A percentile compares a stretch with the other conserved stretches of the same genome.
phyloP scores from a whole-genome alignment of 768 basidiomycete species.

The Tricholoma sp. region DNA sequence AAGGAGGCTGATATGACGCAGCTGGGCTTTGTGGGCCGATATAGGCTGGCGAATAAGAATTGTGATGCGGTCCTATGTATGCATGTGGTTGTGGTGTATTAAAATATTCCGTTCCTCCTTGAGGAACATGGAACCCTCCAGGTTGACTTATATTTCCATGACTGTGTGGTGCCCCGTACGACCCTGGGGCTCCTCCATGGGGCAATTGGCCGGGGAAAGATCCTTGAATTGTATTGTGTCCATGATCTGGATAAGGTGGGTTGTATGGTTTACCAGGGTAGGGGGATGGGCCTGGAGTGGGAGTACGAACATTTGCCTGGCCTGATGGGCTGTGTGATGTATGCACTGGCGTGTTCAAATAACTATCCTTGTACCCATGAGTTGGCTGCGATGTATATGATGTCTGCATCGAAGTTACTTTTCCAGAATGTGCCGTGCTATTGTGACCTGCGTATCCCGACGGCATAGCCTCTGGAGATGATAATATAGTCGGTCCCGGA shows the following conservation, averaged over 20 bases:
- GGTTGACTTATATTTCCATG: background rate
- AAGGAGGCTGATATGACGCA: constrained; percentile 6
- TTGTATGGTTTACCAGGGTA: constrained; percentile 7
- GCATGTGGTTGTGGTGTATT: constrained; percentile 12
- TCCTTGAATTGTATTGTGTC: background rate
- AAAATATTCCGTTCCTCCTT: constrained; percentile 17
- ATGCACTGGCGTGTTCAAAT: constrained; percentile 7
- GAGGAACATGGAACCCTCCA: constrained; percentile 21
- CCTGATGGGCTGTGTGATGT: constrained; percentile 17
- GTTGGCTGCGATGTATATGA: constrained; percentile 6
- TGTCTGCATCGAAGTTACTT: background rate
- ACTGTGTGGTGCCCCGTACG: constrained; percentile 2
- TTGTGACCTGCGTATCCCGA: constrained; percentile 4
- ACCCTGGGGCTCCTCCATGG: constrained; percentile 1
- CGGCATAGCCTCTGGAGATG: background rate
- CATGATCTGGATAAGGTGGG: constrained; percentile 3
- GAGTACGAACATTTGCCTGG: background rate
- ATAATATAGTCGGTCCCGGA: background rate
- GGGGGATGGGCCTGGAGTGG: constrained; percentile 1
- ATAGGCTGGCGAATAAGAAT: constrained; percentile 13
- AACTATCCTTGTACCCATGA: constrained; percentile 9
- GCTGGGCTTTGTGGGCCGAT: constrained; percentile 6
- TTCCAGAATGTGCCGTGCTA: background rate
- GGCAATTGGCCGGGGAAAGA: background rate
- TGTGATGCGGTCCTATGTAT: background rate